Evolutionary conservation across 2,329 filamentous ascomycete species (phyloP).

Genomic region (Pseudocercospora vitis): DNA sequence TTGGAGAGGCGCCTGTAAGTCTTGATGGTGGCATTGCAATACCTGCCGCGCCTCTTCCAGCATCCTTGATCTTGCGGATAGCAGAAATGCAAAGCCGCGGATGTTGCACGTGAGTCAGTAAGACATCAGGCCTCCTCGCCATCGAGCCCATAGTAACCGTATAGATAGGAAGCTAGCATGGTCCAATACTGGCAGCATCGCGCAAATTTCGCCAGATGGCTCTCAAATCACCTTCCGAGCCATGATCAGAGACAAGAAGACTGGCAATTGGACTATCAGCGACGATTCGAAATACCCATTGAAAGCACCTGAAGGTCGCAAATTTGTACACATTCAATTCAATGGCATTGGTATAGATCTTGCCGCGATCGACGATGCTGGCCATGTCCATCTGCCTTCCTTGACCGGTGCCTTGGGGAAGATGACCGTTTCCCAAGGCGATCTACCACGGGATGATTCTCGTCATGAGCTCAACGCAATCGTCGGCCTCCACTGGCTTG

Average conservation of each 20-base stretch:
- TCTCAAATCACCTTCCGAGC: slow-evolving; percentile 70
- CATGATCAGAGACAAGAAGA: slow-evolving; percentile 65
- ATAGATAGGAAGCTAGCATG: slow-evolving; percentile 70
- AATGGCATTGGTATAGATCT: slow-evolving; percentile 75
- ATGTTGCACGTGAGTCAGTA: slow-evolving; percentile 72
- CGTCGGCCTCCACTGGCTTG: slow-evolving; percentile 84
- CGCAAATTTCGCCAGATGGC: slow-evolving; percentile 73
- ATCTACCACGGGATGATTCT: slow-evolving; percentile 67
- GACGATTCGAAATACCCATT: slow-evolving; percentile 68
- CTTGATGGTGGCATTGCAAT: slow-evolving; percentile 56
- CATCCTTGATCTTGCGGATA: slow-evolving; percentile 67
- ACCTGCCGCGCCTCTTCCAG: slow-evolving; percentile 52
- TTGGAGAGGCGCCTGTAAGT: slow-evolving; percentile 62
- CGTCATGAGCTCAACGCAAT: slow-evolving; percentile 71
- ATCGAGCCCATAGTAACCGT: slow-evolving; percentile 12
- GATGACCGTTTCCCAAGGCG: slow-evolving; percentile 53
- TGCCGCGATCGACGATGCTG: slow-evolving; percentile 76
- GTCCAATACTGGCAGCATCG: slow-evolving; percentile 85
- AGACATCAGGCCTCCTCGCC: background rate
- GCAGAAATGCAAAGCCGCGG: slow-evolving; percentile 74
- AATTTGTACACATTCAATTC: slow-evolving; percentile 80
- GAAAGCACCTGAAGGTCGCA: slow-evolving; percentile 60
- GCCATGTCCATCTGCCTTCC: slow-evolving; percentile 72
- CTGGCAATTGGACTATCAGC: slow-evolving; percentile 74
- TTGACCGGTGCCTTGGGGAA: slow-evolving; percentile 73